Percentiles rank a stretch among this genome's conserved stretches.
Conservation (phyloP, 306 rosid genomes). For the Castanospermum australe region DNA sequence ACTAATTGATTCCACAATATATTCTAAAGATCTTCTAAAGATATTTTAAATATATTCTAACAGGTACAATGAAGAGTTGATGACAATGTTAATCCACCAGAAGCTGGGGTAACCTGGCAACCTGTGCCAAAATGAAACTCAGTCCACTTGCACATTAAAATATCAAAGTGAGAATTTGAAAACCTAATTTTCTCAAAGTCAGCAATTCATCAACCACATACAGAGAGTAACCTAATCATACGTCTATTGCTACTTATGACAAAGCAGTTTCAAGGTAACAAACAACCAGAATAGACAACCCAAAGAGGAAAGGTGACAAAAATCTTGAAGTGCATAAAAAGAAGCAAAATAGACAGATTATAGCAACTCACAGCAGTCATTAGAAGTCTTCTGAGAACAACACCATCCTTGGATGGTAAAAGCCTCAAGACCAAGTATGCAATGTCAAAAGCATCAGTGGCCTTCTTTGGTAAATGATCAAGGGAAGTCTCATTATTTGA, state of each 20-base stretch:
- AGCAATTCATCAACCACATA: neutral
- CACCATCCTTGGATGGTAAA: constrained; percentile 82
- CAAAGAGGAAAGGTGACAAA: constrained; percentile 7
- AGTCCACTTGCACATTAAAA: neutral
- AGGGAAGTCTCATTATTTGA: constrained; percentile 45
- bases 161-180: constrained; percentile 2
- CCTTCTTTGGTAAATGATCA: constrained; percentile 35
- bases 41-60: too few species aligned
- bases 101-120: neutral
- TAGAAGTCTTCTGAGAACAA: constrained; percentile 84
- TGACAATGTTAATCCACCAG: neutral
- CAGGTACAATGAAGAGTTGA: neutral
- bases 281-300: neutral
- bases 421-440: constrained; percentile 73
- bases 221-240: constrained; percentile 12
- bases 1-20: too few species aligned
- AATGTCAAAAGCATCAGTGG: constrained; percentile 47
- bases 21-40: too few species aligned
- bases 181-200: neutral
- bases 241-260: neutral
- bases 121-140: neutral
- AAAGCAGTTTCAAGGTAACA: neutral
- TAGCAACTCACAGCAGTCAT: constrained; percentile 88
- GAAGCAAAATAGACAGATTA: neutral
- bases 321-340: constrained; percentile 10